These are phyloP conservation scores for Plantago elongata DNA, from an alignment of 257 asterid species.

Conservation along the genomic window DNA sequence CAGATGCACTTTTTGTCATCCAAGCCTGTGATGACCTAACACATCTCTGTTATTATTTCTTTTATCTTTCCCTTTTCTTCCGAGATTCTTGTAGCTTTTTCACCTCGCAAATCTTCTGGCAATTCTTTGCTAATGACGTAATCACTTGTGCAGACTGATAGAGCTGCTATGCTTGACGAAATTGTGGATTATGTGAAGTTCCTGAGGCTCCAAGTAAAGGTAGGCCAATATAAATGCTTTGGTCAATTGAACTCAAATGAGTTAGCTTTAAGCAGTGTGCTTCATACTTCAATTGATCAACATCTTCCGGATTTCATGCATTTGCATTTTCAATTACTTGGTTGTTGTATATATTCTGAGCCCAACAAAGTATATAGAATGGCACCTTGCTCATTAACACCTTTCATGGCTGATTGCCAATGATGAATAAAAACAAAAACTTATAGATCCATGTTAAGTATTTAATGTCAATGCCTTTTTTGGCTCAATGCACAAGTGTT, in stretches of 20 bases:
- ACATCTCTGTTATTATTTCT: too few species aligned
- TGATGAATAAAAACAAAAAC: background rate
- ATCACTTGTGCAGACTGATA: slow-evolving; percentile 64
- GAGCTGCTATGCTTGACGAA: slow-evolving; percentile 98
- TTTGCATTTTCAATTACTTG: too few species aligned
- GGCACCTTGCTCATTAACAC: background rate
- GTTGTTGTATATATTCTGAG: too few species aligned
- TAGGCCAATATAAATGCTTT: slow-evolving; percentile 19
- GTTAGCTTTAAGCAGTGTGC: background rate
- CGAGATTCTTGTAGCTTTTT: background rate
- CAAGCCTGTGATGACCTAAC: background rate
- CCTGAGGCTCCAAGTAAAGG: slow-evolving; percentile 97
- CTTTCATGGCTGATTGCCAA: background rate
- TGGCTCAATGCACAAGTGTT: background rate
- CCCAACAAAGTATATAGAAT: background rate
- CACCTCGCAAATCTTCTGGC: background rate
- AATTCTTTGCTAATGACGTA: slow-evolving; percentile 16
- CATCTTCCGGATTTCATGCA: background rate
- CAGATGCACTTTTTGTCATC: background rate
- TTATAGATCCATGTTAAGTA: too few species aligned
- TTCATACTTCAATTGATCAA: background rate
- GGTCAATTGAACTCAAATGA: slow-evolving; percentile 5
- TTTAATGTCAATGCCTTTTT: background rate
- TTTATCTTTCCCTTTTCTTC: background rate
- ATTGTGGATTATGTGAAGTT: slow-evolving; percentile 95